Evolutionary conservation across 768 basidiomycete genomes (phyloP).

Genomic region (Daedaleopsis nitida): DNA sequence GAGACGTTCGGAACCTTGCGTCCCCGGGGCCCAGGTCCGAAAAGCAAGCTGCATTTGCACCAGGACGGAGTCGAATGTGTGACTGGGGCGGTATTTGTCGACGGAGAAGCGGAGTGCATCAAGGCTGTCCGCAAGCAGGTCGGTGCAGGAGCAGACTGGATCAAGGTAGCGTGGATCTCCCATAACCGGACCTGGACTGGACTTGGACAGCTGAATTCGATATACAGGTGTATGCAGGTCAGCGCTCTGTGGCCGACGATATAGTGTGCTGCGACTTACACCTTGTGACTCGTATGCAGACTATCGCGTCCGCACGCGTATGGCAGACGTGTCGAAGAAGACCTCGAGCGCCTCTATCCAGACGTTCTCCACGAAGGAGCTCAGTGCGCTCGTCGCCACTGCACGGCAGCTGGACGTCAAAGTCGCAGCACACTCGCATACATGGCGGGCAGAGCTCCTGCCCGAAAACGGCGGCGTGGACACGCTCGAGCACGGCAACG

Average conservation of each 20-base stretch:
- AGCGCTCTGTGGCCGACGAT: conserved; percentile 14
- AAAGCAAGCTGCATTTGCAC: conserved; percentile 45
- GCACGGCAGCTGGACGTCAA: conserved; percentile 56
- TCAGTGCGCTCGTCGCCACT: conserved; percentile 50
- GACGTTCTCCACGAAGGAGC: conserved; percentile 49
- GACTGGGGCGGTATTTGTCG: conserved; percentile 58
- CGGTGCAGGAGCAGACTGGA: conserved; percentile 68
- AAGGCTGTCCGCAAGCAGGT: conserved; percentile 61
- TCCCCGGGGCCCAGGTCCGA: conserved; percentile 46
- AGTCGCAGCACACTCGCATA: conserved; percentile 57
- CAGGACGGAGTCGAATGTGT: conserved; percentile 57
- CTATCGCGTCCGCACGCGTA: conserved; percentile 53
- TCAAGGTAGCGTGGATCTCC: conserved; percentile 47
- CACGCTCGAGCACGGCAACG: conserved; percentile 58
- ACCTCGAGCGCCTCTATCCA: conserved; percentile 36
- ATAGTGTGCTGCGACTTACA: conserved; percentile 5
- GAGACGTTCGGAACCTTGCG: neutral
- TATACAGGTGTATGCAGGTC: conserved; percentile 54
- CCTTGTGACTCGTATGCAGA: conserved; percentile 35
- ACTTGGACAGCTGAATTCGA: conserved; percentile 5
- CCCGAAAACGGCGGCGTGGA: conserved; percentile 38
- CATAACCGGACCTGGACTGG: neutral
- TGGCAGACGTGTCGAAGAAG: conserved; percentile 41
- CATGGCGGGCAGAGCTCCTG: conserved; percentile 19
- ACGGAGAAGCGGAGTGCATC: conserved; percentile 57